Conservation (phyloP, 2,329 filamentous ascomycete species). For the Laburnicola sp. region DNA sequence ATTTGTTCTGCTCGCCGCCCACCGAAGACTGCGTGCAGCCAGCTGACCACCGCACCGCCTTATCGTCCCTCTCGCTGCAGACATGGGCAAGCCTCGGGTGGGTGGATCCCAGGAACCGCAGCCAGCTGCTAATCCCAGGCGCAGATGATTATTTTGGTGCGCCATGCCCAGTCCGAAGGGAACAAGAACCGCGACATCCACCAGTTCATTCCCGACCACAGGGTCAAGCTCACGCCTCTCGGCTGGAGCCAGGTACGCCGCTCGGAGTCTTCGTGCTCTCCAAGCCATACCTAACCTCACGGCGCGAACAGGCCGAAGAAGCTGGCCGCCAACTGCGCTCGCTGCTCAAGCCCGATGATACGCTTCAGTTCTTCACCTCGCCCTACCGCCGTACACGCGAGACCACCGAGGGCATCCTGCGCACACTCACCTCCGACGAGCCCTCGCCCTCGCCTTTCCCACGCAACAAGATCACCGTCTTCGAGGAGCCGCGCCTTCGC, state of each 20-base stretch:
- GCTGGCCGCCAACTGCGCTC: slow-evolving; percentile 80
- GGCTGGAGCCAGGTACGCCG: slow-evolving; percentile 66
- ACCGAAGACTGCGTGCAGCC: too few relatives aligned
- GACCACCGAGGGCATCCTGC: slow-evolving; percentile 91
- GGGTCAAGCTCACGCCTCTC: slow-evolving; percentile 87
- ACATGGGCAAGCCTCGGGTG: slow-evolving; percentile 63
- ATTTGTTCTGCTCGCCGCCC: too few relatives aligned
- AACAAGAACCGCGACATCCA: slow-evolving; percentile 99
- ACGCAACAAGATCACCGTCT: slow-evolving; percentile 85
- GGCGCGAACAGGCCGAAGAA: slow-evolving; percentile 75
- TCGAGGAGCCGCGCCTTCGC: slow-evolving; percentile 89
- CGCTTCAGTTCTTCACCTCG: slow-evolving; percentile 94
- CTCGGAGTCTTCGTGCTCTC: too few relatives aligned
- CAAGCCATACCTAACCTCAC: too few relatives aligned
- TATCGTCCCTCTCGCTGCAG: slow-evolving; percentile 16
- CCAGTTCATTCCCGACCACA: slow-evolving; percentile 92
- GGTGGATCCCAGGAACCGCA: slow-evolving; percentile 15
- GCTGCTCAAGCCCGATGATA: slow-evolving; percentile 86
- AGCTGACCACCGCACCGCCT: background rate
- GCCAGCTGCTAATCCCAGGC: slow-evolving; percentile 20
- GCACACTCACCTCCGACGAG: slow-evolving; percentile 79
- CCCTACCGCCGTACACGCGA: slow-evolving; percentile 94
- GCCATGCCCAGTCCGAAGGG: slow-evolving; percentile 93
- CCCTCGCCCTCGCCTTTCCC: slow-evolving; percentile 83
- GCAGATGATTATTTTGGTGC: slow-evolving; percentile 77